Percentiles rank a stretch among this genome's conserved stretches.
Conservation (phyloP, 1,284 basidiomycete species). For the Fomitopsis schrenkii region DNA sequence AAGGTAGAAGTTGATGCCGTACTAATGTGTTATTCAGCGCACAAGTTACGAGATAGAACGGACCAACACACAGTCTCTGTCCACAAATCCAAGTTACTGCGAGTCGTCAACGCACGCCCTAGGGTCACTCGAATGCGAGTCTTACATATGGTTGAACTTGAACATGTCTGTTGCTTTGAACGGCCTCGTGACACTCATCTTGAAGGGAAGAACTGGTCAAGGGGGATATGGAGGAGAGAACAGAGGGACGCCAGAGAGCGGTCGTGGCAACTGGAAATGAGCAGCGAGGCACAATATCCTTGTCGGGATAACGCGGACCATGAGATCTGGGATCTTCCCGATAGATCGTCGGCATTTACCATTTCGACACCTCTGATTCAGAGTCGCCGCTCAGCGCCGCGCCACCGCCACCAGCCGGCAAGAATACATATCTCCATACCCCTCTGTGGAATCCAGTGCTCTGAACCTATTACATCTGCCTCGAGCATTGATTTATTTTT, state of each 20-base stretch:
- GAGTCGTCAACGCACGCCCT: not conserved
- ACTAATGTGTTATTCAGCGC: conserved; percentile 39
- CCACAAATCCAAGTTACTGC: conserved; percentile 88
- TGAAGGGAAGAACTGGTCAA: not conserved
- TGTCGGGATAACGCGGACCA: not conserved
- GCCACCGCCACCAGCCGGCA: not conserved
- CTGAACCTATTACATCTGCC: not conserved
- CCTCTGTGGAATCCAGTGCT: not conserved
- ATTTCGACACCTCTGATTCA: not conserved
- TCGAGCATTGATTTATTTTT: too few relatives aligned
- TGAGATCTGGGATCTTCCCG: not conserved
- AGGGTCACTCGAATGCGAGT: conserved; percentile 3
- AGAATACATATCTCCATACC: too few relatives aligned
- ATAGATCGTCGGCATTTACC: not conserved
- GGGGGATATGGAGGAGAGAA: not conserved
- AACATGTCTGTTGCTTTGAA: conserved; percentile 87
- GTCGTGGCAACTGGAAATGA: not conserved
- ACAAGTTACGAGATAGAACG: not conserved
- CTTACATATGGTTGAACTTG: conserved; percentile 86
- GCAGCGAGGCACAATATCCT: not conserved
- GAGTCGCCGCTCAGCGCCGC: not conserved
- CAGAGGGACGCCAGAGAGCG: not conserved
- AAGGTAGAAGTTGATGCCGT: conserved; percentile 83
- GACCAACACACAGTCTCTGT: conserved; percentile 75
- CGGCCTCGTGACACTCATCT: conserved; percentile 79